Conservation (phyloP, 345 rosid species). For the Camelina sativa region DNA sequence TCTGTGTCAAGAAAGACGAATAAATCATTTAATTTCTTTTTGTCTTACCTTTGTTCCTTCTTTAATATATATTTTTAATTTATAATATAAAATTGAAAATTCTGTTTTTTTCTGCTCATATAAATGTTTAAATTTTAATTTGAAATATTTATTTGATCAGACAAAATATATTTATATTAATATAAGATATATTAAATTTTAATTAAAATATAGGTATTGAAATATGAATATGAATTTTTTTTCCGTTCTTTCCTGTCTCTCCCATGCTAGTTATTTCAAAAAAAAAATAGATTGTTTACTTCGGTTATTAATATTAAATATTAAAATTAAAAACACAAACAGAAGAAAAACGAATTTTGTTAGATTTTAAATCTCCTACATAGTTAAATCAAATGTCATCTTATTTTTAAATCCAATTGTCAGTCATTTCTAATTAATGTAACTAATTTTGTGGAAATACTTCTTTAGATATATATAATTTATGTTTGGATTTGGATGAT, state of each 20-base stretch:
- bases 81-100: neutral
- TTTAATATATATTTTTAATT: neutral
- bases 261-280: too few relatives aligned
- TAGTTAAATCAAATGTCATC: neutral
- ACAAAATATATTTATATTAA: too few relatives aligned
- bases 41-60: constrained; percentile 1
- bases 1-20: neutral
- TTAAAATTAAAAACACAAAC: neutral
- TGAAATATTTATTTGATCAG: too few relatives aligned
- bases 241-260: neutral
- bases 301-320: neutral
- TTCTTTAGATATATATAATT: too few relatives aligned
- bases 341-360: neutral
- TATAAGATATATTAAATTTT: too few relatives aligned
- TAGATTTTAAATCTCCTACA: neutral
- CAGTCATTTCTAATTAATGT: neutral
- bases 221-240: neutral
- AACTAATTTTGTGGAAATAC: too few relatives aligned
- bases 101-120: neutral
- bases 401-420: neutral
- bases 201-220: too few relatives aligned
- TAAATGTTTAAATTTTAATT: too few relatives aligned
- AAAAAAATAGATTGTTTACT: too few relatives aligned
- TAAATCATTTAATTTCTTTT: constrained; percentile 19
- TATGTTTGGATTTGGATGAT: neutral